phyloP scores from a whole-genome alignment of 352 stramenopile genomes.

The Phytophthora podocarpi region DNA sequence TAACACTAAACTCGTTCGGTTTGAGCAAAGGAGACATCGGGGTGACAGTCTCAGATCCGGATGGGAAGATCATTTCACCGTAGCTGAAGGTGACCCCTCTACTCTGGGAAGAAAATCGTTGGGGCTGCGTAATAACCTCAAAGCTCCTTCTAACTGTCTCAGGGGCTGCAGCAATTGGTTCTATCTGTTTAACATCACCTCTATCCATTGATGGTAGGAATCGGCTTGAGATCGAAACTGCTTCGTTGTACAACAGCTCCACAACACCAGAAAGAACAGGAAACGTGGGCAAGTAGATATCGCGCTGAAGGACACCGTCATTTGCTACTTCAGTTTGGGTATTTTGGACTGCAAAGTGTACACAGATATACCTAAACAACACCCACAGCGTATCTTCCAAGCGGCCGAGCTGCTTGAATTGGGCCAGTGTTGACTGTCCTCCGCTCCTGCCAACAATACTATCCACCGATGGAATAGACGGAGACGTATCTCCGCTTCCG shows the following conservation, averaged over 20 bases:
- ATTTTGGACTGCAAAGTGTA: constrained; percentile 42
- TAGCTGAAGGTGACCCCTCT: constrained; percentile 70
- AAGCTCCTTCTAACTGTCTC: constrained; percentile 52
- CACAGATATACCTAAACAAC: constrained; percentile 47
- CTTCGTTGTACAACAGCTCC: constrained; percentile 35
- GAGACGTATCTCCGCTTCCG: neutral
- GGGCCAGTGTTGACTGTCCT: neutral
- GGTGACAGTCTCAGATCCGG: neutral
- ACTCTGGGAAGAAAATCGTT: constrained; percentile 56
- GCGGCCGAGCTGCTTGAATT: constrained; percentile 11
- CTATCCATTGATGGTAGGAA: constrained; percentile 7
- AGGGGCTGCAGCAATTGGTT: neutral
- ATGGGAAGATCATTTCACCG: constrained; percentile 49
- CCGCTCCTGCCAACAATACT: constrained; percentile 16
- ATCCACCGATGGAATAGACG: constrained; percentile 8
- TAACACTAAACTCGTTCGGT: constrained; percentile 87
- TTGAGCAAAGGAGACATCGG: constrained; percentile 68
- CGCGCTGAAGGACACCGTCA: neutral
- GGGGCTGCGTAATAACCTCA: constrained; percentile 72
- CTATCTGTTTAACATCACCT: neutral
- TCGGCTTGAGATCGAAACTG: constrained; percentile 15
- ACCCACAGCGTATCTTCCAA: constrained; percentile 41
- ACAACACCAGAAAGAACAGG: constrained; percentile 23
- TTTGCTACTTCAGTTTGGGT: neutral
- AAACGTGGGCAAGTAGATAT: constrained; percentile 24